Evolutionary conservation across 2,329 filamentous ascomycete species (phyloP), one percentile per base, ranked within the genome.

Genomic region (Diaporthe citri): DNA sequence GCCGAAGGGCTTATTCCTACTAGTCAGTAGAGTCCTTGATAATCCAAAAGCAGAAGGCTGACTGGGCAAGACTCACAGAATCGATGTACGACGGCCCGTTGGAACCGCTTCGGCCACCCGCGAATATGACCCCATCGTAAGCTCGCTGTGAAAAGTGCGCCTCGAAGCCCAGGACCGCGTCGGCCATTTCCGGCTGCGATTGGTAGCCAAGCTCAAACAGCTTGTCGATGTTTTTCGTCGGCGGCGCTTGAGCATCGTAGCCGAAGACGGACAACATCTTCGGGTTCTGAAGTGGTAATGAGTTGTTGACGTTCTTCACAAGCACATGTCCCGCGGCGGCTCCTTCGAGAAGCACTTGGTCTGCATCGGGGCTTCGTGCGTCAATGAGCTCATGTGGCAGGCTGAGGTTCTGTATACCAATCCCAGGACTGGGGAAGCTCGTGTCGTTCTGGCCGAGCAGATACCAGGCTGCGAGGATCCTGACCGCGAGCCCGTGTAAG

Each of bases 321-420:
- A 97, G 87, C 36, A 96, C 93, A 69, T 93, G 94, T 6, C 91
- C 89, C 10, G 90, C 86, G n/a, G 90, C 85, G 0, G 90, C 90
- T 1, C 88, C 88, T 67, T 89, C 85, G 15, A 91, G 79, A 1
- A 90, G 81, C 0, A 85, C 82, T 0, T 82, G 79, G 59, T 83
- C 84, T 0, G 88, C 86, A 2, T 85, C 81, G 0, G 87, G 82
- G 73, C 88, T 84, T 5, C 87, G 85, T 0, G 88, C 90, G 76
- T 91, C 88, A 25, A 89, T 79, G 41, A 85, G 81, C 3, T 83
- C 78, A 41, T 89, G 87, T 0, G 85, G 85, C 36, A 82, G 75
- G 0, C 83, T 85, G 2, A 92, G 92, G 74, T 93, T 89, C 78
- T 94, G 94, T 64, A 94, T 88, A 22, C 87, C 87, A 12, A 88